Base-by-base conservation (phyloP, 805 yeast species). In the Kodamaea restingae region DNA sequence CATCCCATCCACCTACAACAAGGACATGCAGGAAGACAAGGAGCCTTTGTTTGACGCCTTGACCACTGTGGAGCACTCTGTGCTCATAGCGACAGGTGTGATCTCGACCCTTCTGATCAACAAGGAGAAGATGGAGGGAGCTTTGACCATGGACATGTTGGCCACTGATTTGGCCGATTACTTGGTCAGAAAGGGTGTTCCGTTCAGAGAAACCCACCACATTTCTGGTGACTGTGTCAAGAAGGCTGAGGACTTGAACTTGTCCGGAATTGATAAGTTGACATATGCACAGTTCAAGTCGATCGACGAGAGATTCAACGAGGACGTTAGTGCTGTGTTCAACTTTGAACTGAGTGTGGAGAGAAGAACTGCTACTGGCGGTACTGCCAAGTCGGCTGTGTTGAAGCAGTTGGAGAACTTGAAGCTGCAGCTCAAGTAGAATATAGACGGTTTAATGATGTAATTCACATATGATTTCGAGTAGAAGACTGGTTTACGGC, bases 101-200 rank as follows among this genome's bases (percentile, higher is more conserved):
- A 73, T 93, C 34, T 88, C 97, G 3, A 93, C 98, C 2, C 73
- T 93, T 53, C 57, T 61, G 30, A 85, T 90, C 49, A 74, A 84
- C 52, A 73, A 75, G 47, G 83, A 76, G 39, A 80, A 73, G 50
- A 93, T 93, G 98, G 76, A 73, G 52, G 80, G 75, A 32, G 91
- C 98, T 0, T 76, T 93, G 54, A 90, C 98, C 20, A 91, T 91
- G 95, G 98, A 93, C 65, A 93, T 93, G 98, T 76, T 93, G 53
- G 98, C 98, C 15, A 93, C 99, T 22, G 99, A 93, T 61, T 75
- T 93, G 52, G 99, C 99, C 29, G 99, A 93, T 63, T 93, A 93
- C 63, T 74, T 93, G 49, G 99, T 93, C 37, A 83, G 96, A 70
- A 90, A 84, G 63, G 98, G 98, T 44, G 98, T 93, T 49, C 98